These are phyloP conservation scores for Herpotrichia juniperi DNA, from an alignment of 2,329 filamentous ascomycete genomes.

Conservation along the genomic window DNA sequence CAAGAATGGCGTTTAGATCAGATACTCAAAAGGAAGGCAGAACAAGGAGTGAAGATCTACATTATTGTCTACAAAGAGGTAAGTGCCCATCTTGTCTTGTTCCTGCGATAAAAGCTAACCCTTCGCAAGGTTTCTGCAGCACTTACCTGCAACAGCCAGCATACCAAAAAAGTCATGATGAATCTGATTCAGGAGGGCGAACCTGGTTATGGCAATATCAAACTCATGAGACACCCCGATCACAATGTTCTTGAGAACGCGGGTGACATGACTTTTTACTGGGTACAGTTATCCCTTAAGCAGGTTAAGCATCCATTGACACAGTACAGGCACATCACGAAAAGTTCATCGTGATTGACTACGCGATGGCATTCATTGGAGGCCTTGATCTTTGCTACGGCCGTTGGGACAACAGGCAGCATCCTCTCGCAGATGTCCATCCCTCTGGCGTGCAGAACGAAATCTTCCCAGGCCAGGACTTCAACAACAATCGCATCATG, in stretches of 20 bases:
- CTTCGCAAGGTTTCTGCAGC: conserved; percentile 46
- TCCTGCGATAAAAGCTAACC: neutral
- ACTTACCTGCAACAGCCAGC: conserved; percentile 87
- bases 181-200: conserved; percentile 80
- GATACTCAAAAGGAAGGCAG: conserved; percentile 83
- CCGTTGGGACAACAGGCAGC: conserved; percentile 87
- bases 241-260: conserved; percentile 95
- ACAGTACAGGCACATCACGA: conserved; percentile 79
- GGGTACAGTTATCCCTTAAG: conserved; percentile 51
- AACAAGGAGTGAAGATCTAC: conserved; percentile 93
- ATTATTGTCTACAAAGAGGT: conserved; percentile 90
- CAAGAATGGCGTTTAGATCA: conserved; percentile 89
- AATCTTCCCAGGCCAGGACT: conserved; percentile 94
- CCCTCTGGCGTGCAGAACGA: conserved; percentile 82
- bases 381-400: conserved; percentile 96
- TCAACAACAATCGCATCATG: conserved; percentile 96
- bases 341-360: conserved; percentile 96
- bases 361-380: conserved; percentile 87
- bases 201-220: conserved; percentile 87
- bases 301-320: neutral
- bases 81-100: conserved; percentile 10
- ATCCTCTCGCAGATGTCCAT: conserved; percentile 85
- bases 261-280: conserved; percentile 96
- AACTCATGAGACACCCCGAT: conserved; percentile 87
- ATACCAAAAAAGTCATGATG: conserved; percentile 88